These are phyloP conservation scores for Albifimbria verrucaria DNA, from an alignment of 2,329 filamentous ascomycete genomes.

Conservation along the genomic window DNA sequence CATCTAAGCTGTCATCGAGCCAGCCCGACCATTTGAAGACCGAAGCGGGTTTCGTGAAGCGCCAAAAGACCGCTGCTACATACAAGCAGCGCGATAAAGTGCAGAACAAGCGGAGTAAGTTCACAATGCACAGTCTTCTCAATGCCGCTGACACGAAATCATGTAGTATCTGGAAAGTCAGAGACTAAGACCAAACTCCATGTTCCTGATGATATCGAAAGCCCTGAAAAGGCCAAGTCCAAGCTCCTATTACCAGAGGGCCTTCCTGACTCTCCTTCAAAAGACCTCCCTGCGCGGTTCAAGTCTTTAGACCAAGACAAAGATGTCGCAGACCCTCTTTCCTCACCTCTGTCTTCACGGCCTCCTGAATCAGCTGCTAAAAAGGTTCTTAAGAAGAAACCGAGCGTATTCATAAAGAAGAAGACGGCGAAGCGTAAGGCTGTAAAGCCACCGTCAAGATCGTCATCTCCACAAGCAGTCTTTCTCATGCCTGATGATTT, in stretches of 20 bases:
- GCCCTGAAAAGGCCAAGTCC: conserved; percentile 5
- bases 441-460: background rate
- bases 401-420: background rate
- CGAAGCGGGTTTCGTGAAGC: conserved; percentile 19
- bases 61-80: conserved; percentile 13
- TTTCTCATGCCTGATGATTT: conserved; percentile 16
- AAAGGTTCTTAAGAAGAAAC: background rate
- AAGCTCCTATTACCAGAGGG: background rate
- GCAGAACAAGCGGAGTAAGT: background rate
- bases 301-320: background rate
- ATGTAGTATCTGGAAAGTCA: no score
- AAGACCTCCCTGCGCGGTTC: background rate
- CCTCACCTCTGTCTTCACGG: background rate
- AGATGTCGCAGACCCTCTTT: background rate
- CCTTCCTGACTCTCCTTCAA: background rate
- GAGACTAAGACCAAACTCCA: background rate
- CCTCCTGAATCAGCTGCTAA: background rate
- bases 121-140: no score
- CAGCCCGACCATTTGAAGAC: conserved; percentile 18
- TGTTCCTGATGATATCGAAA: background rate
- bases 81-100: conserved; percentile 16
- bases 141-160: no score
- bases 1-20: conserved; percentile 6
- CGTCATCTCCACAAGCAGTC: conserved; percentile 13
- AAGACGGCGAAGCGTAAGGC: background rate